Percentiles rank a stretch among this genome's conserved stretches.
phyloP scores from a whole-genome alignment of 2,329 filamentous ascomycete species.

The Colletotrichum siamense region DNA sequence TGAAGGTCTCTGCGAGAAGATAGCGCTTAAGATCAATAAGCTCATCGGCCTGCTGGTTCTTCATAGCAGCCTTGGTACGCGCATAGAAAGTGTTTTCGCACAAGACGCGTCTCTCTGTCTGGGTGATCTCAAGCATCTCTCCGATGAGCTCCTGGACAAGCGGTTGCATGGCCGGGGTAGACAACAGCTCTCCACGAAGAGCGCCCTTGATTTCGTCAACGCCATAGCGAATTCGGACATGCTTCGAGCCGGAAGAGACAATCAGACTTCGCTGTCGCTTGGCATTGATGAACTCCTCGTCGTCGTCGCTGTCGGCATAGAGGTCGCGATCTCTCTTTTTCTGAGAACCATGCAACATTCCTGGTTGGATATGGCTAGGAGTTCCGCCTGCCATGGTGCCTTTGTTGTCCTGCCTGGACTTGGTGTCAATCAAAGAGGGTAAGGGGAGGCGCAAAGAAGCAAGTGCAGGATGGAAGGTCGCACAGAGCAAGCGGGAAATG shows the following conservation, averaged over 20 bases:
- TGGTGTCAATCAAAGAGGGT: neutral
- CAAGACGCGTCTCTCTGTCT: neutral
- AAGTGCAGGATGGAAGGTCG: neutral
- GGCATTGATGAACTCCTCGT: neutral
- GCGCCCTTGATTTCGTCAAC: neutral
- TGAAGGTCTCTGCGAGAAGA: constrained; percentile 1
- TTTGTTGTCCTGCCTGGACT: neutral
- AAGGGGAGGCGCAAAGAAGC: neutral
- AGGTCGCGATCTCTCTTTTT: neutral
- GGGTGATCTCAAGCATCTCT: neutral
- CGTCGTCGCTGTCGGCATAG: neutral
- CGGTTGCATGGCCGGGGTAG: neutral
- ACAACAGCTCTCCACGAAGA: constrained; percentile 1
- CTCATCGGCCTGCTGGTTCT: neutral
- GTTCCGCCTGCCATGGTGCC: neutral
- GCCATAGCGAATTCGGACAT: neutral
- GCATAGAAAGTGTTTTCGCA: neutral
- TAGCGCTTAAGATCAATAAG: neutral
- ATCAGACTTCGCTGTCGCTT: neutral
- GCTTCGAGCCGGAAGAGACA: neutral
- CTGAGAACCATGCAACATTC: neutral
- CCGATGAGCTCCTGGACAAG: neutral
- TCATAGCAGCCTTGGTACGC: neutral
- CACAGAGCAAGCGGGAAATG: neutral
- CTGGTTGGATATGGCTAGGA: neutral